Evolutionary conservation across 371 early-diverging fungal genomes (phyloP).

Genomic region (Ordospora pajunii): DNA sequence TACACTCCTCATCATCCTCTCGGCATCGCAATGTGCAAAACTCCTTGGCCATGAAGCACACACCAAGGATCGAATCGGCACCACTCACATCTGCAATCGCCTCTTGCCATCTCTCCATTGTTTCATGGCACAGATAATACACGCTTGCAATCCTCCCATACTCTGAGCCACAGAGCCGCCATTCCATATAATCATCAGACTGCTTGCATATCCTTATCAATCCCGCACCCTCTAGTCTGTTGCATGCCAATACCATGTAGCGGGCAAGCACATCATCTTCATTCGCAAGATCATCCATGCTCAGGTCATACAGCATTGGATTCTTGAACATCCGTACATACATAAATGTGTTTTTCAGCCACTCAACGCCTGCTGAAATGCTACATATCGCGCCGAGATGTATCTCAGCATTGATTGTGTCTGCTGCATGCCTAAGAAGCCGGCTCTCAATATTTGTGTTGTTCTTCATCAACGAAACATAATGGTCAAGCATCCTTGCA

Average conservation of each 20-base stretch:
- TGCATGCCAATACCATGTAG: constrained; percentile 42
- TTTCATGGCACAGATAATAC: constrained; percentile 47
- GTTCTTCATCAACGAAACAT: constrained; percentile 77
- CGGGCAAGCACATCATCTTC: constrained; percentile 37
- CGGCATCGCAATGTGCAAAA: constrained; percentile 33
- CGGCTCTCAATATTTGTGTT: constrained; percentile 92
- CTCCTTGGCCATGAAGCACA: constrained; percentile 34
- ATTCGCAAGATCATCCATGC: constrained; percentile 66
- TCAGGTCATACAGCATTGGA: constrained; percentile 51
- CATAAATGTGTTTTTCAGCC: constrained; percentile 89
- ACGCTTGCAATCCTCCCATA: constrained; percentile 43
- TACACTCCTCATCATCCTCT: constrained; percentile 35
- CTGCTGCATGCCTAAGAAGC: constrained; percentile 73
- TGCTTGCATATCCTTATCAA: constrained; percentile 29
- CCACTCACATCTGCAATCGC: not conserved
- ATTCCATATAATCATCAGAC: not conserved
- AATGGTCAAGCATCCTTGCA: constrained; percentile 78
- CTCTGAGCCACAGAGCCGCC: constrained; percentile 32
- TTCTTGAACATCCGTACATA: constrained; percentile 72
- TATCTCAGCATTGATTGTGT: constrained; percentile 88
- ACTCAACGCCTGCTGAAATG: constrained; percentile 80
- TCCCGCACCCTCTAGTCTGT: constrained; percentile 36
- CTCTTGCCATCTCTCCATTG: constrained; percentile 39
- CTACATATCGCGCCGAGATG: constrained; percentile 77
- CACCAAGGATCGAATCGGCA: not conserved